Base-by-base conservation (phyloP, 164 flowering plant species). In the Magnolia officinalis region DNA sequence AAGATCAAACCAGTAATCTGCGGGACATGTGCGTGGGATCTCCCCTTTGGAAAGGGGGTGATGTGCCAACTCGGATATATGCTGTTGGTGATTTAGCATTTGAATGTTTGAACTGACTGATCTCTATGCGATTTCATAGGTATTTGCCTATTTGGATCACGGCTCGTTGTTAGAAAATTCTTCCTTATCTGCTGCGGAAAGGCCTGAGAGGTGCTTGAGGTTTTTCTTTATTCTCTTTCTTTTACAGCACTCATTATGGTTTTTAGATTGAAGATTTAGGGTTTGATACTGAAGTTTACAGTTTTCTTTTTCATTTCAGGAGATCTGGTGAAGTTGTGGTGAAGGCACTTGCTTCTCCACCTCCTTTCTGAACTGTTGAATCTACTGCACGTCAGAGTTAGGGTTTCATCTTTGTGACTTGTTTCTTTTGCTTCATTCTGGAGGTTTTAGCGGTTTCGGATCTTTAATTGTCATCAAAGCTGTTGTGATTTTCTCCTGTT, bases 401-500 rank as follows among this genome's bases (percentile, higher is more conserved):
- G 68, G 72, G 72, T 67, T 73, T 78, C 67, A 67, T 19, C 59
- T 67, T 65, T 16, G 19, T 8, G 20, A 67, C 51, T 69, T 8
- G 55, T n/a, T 63, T 6, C 51, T 67, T 8, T n/a, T 21, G 67
- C 24, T 67, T 19, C 18, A 37, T 51, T 45, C 18, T 20, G 10
- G 18, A 23, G 16, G 37, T 45, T 72, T 52, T 21, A 8, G 26
- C 29, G 21, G 19, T 24, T 49, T 58, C 20, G 16, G 70, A 49
- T 73, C 37, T 72, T 23, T 0, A 21, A 26, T 19, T 78, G 31
- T 78, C 10, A 24, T 0, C 31, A 13, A 6, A 20, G 68, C 26
- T 21, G 72, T 59, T 1, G 6, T 20, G 64, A 9, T 26, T 1
- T 29, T 21, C 68, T 8, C 16, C 10, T 67, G 14, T 3, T 16